Conservation (phyloP, 164 flowering plant species). For the Annona squamosa region DNA sequence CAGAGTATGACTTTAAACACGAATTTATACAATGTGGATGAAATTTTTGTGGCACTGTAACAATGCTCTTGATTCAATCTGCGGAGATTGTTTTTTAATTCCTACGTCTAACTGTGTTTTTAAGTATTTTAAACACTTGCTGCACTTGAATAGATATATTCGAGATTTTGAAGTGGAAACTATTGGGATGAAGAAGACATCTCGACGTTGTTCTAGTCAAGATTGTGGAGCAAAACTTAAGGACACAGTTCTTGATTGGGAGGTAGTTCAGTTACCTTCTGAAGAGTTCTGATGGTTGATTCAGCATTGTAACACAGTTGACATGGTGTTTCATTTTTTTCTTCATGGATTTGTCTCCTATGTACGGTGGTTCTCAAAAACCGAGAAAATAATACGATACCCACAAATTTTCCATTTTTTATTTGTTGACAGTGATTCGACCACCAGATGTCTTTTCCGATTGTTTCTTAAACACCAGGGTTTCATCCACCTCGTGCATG, state of each 20-base stretch:
- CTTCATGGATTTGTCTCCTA: too few relatives aligned
- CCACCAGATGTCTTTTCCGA: too few relatives aligned
- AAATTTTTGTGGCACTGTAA: not conserved
- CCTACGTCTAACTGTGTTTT: not conserved
- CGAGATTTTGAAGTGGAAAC: constrained; percentile 98
- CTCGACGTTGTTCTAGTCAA: constrained; percentile 60
- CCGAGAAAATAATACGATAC: too few relatives aligned
- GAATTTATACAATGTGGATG: not conserved
- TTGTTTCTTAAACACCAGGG: too few relatives aligned
- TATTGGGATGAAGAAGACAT: constrained; percentile 91
- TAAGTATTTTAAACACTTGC: not conserved
- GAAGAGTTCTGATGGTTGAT: not conserved
- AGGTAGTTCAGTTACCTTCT: constrained; percentile 37
- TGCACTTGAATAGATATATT: constrained; percentile 45
- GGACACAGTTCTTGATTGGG: constrained; percentile 99
- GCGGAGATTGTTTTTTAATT: not conserved
- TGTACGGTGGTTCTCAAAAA: too few relatives aligned
- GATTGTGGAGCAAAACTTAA: constrained; percentile 65
- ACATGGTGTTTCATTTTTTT: too few relatives aligned
- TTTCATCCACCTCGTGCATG: too few relatives aligned
- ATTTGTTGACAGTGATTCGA: too few relatives aligned
- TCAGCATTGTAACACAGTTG: not conserved
- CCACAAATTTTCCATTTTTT: too few relatives aligned
- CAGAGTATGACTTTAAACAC: constrained; percentile 55
- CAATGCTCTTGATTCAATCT: not conserved